Evolutionary conservation across 148 eudicot species (phyloP).

Genomic region (Rhododendron ferrugineum): DNA sequence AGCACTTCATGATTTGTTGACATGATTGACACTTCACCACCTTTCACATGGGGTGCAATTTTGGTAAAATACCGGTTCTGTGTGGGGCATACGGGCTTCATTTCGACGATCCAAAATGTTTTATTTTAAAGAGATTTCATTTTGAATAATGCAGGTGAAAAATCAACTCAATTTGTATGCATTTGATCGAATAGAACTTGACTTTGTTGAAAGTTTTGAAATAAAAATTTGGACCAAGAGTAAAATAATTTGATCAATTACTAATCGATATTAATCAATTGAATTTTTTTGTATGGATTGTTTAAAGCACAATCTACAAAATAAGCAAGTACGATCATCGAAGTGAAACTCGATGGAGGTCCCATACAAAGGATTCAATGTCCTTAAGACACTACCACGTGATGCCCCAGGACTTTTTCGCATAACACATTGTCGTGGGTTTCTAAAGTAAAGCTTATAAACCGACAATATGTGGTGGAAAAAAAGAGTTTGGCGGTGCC

Average conservation of each 20-base stretch:
- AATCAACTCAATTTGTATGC: no score
- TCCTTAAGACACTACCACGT: no score
- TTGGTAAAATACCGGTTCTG: neutral
- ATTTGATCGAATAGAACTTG: no score
- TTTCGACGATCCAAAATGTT: neutral
- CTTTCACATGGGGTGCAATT: neutral
- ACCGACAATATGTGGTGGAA: no score
- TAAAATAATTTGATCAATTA: neutral
- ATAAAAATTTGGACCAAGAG: no score
- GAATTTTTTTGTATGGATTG: no score
- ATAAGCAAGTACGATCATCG: no score
- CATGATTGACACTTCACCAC: neutral
- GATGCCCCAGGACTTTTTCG: neutral
- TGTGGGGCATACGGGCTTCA: neutral
- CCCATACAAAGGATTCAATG: neutral
- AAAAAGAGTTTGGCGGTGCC: no score
- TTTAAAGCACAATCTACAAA: neutral
- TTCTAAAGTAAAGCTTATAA: neutral
- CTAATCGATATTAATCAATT: no score
- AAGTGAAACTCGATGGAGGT: no score
- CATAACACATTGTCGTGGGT: neutral
- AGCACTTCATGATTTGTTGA: neutral
- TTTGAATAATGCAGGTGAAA: no score
- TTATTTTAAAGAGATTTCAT: no score
- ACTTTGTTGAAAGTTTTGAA: neutral